Percentiles rank a stretch among this genome's conserved stretches.
These are phyloP conservation scores for Epithele typhae DNA, from an alignment of 768 basidiomycete genomes.

Conservation along the genomic window DNA sequence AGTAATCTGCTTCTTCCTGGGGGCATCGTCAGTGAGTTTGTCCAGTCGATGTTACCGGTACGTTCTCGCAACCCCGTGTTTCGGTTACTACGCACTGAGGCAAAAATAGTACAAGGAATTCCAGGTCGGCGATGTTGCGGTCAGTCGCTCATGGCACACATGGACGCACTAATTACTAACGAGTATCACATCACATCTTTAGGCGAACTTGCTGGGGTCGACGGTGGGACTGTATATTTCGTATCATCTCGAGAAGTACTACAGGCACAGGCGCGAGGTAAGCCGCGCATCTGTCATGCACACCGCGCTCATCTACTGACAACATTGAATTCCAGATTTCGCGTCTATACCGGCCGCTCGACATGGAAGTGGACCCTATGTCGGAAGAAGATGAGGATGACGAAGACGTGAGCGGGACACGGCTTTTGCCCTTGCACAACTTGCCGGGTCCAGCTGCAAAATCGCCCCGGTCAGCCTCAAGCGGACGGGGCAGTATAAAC, in stretches of 20 bases:
- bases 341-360: conserved; percentile 71
- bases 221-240: conserved; percentile 60
- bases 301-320: not conserved
- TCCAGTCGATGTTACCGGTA: conserved; percentile 75
- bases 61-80: conserved; percentile 12
- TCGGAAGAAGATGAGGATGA: conserved; percentile 52
- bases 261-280: conserved; percentile 78
- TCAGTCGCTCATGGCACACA: conserved; percentile 30
- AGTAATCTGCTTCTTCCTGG: conserved; percentile 76
- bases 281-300: conserved; percentile 3
- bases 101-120: conserved; percentile 59
- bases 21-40: conserved; percentile 75
- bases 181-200: not conserved
- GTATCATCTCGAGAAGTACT: conserved; percentile 69
- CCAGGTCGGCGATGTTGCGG: conserved; percentile 67
- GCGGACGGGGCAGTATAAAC: conserved; percentile 7
- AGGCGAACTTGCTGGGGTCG: conserved; percentile 82
- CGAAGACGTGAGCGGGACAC: conserved; percentile 45
- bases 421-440: conserved; percentile 54
- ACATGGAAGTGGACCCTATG: conserved; percentile 35
- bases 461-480: conserved; percentile 9
- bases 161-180: not conserved
- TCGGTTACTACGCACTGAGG: not conserved
- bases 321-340: conserved; percentile 47
- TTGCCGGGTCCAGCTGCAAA: conserved; percentile 10